Conservation (phyloP, 1,139 yeast species). For the Arxiozyma heterogenica region DNA sequence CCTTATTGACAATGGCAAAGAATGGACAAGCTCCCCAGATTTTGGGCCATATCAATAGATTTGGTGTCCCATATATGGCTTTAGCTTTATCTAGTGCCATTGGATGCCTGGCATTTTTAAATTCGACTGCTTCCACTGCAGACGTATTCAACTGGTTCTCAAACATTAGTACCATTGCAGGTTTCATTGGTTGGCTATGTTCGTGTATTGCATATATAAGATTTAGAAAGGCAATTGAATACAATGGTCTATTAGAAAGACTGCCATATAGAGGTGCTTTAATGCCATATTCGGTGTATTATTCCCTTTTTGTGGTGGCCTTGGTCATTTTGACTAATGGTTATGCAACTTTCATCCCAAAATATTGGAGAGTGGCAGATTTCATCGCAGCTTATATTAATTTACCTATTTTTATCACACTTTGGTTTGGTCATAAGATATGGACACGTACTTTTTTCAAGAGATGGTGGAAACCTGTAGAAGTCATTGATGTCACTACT, state of each 20-base stretch:
- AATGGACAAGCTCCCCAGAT: constrained; percentile 42
- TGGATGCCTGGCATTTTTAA: constrained; percentile 36
- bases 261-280: constrained; percentile 40
- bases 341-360: constrained; percentile 41
- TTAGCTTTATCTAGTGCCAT: constrained; percentile 28
- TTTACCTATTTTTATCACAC: constrained; percentile 42
- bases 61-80: constrained; percentile 39
- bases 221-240: constrained; percentile 51
- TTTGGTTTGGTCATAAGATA: constrained; percentile 36
- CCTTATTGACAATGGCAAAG: constrained; percentile 40
- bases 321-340: constrained; percentile 50
- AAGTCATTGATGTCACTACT: constrained; percentile 26
- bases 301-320: constrained; percentile 37
- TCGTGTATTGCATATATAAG: constrained; percentile 55
- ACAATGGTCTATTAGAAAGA: constrained; percentile 43
- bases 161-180: constrained; percentile 70
- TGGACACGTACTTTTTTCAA: constrained; percentile 17
- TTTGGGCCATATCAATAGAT: constrained; percentile 36
- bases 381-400: constrained; percentile 58
- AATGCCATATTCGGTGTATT: constrained; percentile 45
- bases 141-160: constrained; percentile 60
- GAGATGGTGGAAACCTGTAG: constrained; percentile 21
- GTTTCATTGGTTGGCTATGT: constrained; percentile 65
- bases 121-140: constrained; percentile 32
- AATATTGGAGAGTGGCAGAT: constrained; percentile 37